Percentiles rank a stretch among this genome's conserved stretches.
phyloP scores from a whole-genome alignment of 2,329 filamentous ascomycete genomes.

The Diaporthe capsici region DNA sequence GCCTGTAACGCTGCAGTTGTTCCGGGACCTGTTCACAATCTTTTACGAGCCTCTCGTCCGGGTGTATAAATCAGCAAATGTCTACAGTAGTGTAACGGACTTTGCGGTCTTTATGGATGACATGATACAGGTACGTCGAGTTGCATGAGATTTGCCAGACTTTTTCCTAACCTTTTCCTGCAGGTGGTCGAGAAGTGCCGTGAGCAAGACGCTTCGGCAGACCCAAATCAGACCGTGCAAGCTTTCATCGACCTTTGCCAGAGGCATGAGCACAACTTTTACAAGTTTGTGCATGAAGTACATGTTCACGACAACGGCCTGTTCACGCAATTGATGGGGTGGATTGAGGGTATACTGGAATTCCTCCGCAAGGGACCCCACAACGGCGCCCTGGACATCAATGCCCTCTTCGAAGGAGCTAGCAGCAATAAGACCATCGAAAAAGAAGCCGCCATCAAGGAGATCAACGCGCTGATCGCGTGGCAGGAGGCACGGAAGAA shows the following conservation, averaged over 20 bases:
- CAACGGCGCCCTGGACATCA: constrained; percentile 92
- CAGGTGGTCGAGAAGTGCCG: constrained; percentile 76
- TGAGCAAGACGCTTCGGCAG: constrained; percentile 87
- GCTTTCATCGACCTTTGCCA: constrained; percentile 97
- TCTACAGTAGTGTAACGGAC: constrained; percentile 97
- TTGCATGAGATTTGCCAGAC: not conserved
- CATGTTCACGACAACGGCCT: constrained; percentile 97
- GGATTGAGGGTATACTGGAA: constrained; percentile 95
- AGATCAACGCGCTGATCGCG: constrained; percentile 88
- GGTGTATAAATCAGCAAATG: constrained; percentile 98
- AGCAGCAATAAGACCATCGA: constrained; percentile 78
- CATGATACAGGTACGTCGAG: constrained; percentile 78
- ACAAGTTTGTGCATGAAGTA: constrained; percentile 99
- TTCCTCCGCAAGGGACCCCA: constrained; percentile 90
- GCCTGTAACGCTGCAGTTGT: constrained; percentile 95
- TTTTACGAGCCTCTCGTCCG: constrained; percentile 98
- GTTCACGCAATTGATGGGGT: constrained; percentile 95
- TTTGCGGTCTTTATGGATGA: constrained; percentile 95
- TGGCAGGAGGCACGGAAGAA: constrained; percentile 98
- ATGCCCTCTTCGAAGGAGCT: constrained; percentile 89
- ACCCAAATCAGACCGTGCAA: constrained; percentile 98
- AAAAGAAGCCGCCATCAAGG: constrained; percentile 78
- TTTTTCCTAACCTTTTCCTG: not conserved
- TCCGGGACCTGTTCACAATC: constrained; percentile 96
- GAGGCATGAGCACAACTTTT: constrained; percentile 95